These are phyloP conservation scores for Populus tremula DNA, from an alignment of 345 rosid genomes.

Conservation along the genomic window DNA sequence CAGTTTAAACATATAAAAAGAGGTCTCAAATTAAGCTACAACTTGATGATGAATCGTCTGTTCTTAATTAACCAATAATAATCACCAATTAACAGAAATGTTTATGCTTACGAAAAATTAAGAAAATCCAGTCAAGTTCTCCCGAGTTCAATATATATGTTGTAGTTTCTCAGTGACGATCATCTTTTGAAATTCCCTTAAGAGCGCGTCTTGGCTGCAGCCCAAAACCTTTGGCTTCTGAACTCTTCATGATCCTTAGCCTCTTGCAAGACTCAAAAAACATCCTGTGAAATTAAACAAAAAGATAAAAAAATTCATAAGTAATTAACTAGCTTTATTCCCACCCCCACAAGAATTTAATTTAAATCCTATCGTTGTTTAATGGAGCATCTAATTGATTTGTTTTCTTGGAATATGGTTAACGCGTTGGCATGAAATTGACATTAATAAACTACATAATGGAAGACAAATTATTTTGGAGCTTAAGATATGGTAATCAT, in stretches of 20 bases:
- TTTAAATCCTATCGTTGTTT: too few species aligned
- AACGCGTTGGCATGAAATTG: background rate
- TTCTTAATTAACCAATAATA: background rate
- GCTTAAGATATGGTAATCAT: background rate
- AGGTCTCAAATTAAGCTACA: background rate
- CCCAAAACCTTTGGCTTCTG: constrained; percentile 36
- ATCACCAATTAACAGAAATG: background rate
- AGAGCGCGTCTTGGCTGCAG: constrained; percentile 2
- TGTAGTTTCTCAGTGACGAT: background rate
- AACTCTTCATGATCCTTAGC: constrained; percentile 56
- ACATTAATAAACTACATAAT: background rate
- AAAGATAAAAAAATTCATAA: background rate
- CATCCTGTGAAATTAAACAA: constrained; percentile 41
- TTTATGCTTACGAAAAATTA: background rate
- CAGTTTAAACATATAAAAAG: background rate
- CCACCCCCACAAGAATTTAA: background rate
- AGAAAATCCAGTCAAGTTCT: background rate
- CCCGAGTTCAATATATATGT: background rate
- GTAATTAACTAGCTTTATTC: background rate
- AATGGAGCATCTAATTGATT: background rate
- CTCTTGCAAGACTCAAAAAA: constrained; percentile 72
- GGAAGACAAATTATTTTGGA: background rate
- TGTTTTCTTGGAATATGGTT: background rate
- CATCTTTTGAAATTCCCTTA: constrained; percentile 1
- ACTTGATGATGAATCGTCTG: background rate